A percentile compares a stretch with the other conserved stretches of the same genome.
phyloP scores from a whole-genome alignment of 257 asterid genomes.

The Scutellaria baicalensis region DNA sequence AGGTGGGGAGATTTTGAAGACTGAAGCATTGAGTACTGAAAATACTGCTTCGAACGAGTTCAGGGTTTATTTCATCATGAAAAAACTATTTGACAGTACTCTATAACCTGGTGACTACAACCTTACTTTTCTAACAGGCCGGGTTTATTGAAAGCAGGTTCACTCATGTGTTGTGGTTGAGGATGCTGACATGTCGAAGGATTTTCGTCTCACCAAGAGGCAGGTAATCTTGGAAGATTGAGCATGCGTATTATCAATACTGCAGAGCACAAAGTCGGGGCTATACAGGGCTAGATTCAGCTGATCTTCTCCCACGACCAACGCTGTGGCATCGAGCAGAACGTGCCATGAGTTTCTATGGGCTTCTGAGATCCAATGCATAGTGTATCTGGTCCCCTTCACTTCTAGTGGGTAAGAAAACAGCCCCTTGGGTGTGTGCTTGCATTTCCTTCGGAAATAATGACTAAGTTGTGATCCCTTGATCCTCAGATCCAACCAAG shows the following conservation, averaged over 20 bases:
- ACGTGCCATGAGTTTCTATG: conserved; percentile 83
- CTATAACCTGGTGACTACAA: neutral
- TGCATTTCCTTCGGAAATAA: conserved; percentile 71
- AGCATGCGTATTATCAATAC: conserved; percentile 43
- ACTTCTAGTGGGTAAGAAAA: conserved; percentile 60
- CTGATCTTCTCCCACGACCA: conserved; percentile 55
- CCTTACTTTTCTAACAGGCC: neutral
- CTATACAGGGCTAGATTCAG: conserved; percentile 57
- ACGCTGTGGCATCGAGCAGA: conserved; percentile 56
- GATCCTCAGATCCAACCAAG: conserved; percentile 80
- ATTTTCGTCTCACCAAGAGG: conserved; percentile 61
- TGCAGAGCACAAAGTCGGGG: conserved; percentile 71
- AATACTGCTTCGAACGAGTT: too few species aligned
- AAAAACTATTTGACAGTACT: neutral
- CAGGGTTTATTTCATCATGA: too few species aligned
- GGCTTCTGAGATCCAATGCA: conserved; percentile 92
- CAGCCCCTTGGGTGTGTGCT: conserved; percentile 64
- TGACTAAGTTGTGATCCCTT: conserved; percentile 87
- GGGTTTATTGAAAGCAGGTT: neutral
- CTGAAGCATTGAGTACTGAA: too few species aligned
- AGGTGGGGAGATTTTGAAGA: too few species aligned
- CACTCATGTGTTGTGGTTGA: conserved; percentile 22
- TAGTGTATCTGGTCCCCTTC: conserved; percentile 46
- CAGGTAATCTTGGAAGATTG: conserved; percentile 66
- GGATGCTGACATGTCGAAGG: conserved; percentile 50